Base-by-base conservation (phyloP, 2,329 filamentous ascomycete species). In the Claviceps africana region DNA sequence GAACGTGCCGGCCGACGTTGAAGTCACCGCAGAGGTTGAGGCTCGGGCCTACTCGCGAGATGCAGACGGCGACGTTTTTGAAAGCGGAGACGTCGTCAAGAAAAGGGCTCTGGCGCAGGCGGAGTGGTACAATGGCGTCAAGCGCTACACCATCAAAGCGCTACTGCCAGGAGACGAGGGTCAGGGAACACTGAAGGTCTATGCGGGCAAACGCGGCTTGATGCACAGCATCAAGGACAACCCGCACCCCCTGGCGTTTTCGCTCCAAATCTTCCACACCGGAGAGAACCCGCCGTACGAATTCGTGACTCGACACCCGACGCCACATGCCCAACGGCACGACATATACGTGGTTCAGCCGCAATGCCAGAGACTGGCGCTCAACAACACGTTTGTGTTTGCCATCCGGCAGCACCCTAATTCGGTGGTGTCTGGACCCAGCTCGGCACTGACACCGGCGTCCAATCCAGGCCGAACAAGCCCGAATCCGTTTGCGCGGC, bases 161-260 rank as follows among this genome's bases (percentile, higher is more conserved):
- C 72, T 97, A 17, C 73, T 98, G 0, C 91, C 94, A 1, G 86
- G 88, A 28, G 91, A 97, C 59, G 91, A 96, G 68, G 90, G 90
- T 13, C 84, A 87, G 43, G 93, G 88, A 43, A 79, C 85, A 13
- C 72, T 98, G 53, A 96, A 94, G 66, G 74, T 98, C 37, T 98
- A 96, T 66, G 91, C 90, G 13, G 93, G 94, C 55, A 93, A 90
- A 67, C 82, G 90, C 56, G 94, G 94, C 0, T 75, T 98, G 51
- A 97, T 97, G 90, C 93, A 97, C 70, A 94, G 87, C 57, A 91
- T 93, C 72, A 93, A 93, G 66, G 88, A 96, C 64, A 96, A 96
- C 52, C 90, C 93, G 8, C 91, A 98, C 63, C 84, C 90, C 2
- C 72, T 98, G 51, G 90, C 91, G 0, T 83, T 97, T 57, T 82